Base-by-base conservation (phyloP, 2,329 filamentous ascomycete species). In the Cercospora sesami region DNA sequence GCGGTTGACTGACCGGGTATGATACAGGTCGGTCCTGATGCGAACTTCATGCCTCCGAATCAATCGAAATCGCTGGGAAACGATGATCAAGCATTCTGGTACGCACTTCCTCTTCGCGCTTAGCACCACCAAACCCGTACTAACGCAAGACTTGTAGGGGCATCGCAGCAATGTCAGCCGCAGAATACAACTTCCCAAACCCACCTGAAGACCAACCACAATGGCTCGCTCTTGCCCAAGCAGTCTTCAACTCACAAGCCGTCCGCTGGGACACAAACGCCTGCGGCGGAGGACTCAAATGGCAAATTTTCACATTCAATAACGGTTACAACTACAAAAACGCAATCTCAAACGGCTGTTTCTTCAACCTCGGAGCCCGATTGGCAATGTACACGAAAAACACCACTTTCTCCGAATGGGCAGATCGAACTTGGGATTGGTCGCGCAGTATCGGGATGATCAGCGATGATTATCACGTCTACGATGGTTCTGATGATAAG, bases 391-490 rank as follows among this genome's bases (percentile, higher is more conserved):
- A 79, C 65, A 78, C 77, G 2, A 75, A 73, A 42, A 78, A 79
- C 61, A 18, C 69, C 65, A 89, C 85, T 0, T 91, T 91, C 71
- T 69, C 82, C 81, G 85, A 91, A 73, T 91, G 89, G 89, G 85
- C 85, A 0, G 78, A 80, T 57, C 72, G 72, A 51, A 71, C 71
- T 42, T 80, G 76, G 76, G 74, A 79, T 60, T 79, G 78, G 78
- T 73, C 74, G 23, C 57, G 63, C 7, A 78, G 79, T 1, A 78
- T 88, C 7, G 85, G 86, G 10, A 81, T 92, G 68, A 84, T 92
- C 69, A 63, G 63, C 28, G 36, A 60, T 2, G 60, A 69, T 21
- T 81, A 78, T 73, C 76, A 80, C 63, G 80, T 81, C 76, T 83
- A 76, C 71, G 82, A 84, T 61, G 82, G 82, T 58, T 78, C 79